Base-by-base conservation (phyloP, 805 yeast species). In the Blastobotrys americana region DNA sequence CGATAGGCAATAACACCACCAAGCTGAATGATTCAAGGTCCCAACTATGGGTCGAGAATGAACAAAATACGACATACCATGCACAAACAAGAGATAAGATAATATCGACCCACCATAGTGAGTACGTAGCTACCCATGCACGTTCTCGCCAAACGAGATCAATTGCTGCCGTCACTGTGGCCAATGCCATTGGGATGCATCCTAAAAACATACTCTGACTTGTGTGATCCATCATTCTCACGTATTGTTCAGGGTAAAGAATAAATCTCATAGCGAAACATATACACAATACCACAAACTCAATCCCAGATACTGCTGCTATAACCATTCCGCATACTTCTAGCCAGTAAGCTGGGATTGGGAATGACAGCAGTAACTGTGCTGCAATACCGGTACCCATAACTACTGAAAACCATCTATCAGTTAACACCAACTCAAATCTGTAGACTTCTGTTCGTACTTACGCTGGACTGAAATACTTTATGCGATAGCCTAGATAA, bases 331-430 rank as follows among this genome's bases (percentile, higher is more conserved):
- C 82, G 43, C 80, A 67, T 2, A 72, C 58, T 37, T 65, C 55
- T 28, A 82, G 65, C 87, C 88, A 81, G 8, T 65, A 59, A 0
- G 79, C 73, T 2, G 70, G 72, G 55, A 76, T 83, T 0, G 95
- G 87, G 59, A 82, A 87, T 27, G 68, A 60, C 59, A 77, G 73
- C 31, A 88, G 67, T 3, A 85, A 65, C 33, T 74, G 59, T 3
- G 84, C 67, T 1, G 85, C 67, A 34, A 87, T 84, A 1, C 96
- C 95, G 2, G 82, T 74, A 1, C 95, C 96, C 96, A 88, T 88
- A n/a, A 80, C 74, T 40, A 78, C 69, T 20, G 83, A 81, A 63
- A 80, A 86, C 72, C 80, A 80, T 34, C 20, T 36, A 25, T 36
- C 20, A 36, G 39, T 36, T 25, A 36, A 49, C 46, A 4, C 55